Base-by-base conservation (phyloP, 768 basidiomycete genomes). In the Russula griseocarnosa region DNA sequence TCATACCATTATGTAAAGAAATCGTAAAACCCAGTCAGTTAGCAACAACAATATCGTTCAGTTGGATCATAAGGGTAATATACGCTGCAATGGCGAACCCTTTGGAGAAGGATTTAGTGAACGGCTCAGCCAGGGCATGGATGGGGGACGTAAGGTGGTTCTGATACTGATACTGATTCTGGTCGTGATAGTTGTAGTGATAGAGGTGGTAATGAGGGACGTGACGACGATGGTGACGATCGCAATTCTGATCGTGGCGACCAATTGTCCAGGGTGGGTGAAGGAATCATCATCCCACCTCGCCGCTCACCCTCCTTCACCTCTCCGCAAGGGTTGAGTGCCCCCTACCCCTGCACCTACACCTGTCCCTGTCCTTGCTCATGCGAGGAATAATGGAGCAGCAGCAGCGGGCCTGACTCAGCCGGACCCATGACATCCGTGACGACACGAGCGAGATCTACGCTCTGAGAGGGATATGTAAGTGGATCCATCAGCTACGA, bases 351-450 rank as follows among this genome's bases (percentile, higher is more conserved):
- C 26, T 28, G 26, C n/a, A n/a, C n/a, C n/a, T n/a, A n/a, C 7
- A 18, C 58, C 26, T 52, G 36, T 13, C 49, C 49, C 20, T 32
- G 28, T 24, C 7, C 14, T 2, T 38, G 54, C 24, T 22, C 56
- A 34, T 1, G 3, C 10, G 42, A 44, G 40, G 18, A 40, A 8
- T 6, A 1, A 20, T n/a, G 44, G 49, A 26, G 49, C 24, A 49
- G 49, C 22, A 49, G 24, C 49, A 55, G 40, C 10, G 38, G 55
- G 6, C 46, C 63, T 9, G 24, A 13, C 14, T 53, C 64, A 9
- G 30, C 24, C 3, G 58, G 58, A 0, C 67, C 66, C 68, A 67
- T 69, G 18, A 67, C 61, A 18, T 67, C 62, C 9, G 55, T 59
- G n/a, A 69, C 57, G 52, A 69, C 61, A 36, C 62, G 52, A 5